These are phyloP conservation scores for Mucor plumbeus DNA, from an alignment of 371 early-diverging fungal genomes.

Conservation along the genomic window DNA sequence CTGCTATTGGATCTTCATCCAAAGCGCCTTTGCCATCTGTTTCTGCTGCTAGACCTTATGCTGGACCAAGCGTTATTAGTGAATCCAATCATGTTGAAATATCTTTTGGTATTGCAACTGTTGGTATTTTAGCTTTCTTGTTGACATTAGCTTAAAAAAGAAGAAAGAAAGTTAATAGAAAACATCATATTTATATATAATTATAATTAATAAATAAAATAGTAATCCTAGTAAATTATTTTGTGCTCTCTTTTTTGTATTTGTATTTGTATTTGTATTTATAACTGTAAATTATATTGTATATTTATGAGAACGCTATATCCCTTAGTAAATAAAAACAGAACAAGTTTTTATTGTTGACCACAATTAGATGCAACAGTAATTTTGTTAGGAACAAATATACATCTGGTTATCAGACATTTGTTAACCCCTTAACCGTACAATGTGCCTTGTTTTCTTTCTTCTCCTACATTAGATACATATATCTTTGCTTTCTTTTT, in stretches of 20 bases:
- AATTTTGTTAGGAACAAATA: background rate
- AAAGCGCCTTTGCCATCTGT: constrained; percentile 14
- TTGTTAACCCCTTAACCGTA: background rate
- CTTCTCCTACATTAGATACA: constrained; percentile 1
- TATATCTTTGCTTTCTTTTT: background rate
- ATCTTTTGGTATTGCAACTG: constrained; percentile 14
- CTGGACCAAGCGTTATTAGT: constrained; percentile 29
- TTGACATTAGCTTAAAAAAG: constrained; percentile 17
- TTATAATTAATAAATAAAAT: background rate
- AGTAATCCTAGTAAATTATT: background rate
- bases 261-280: too few relatives aligned
- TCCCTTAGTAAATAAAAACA: background rate
- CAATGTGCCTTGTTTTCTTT: constrained; percentile 1
- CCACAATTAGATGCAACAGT: constrained; percentile 2
- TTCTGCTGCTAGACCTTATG: constrained; percentile 29
- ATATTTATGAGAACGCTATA: too few relatives aligned
- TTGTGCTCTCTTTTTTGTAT: background rate
- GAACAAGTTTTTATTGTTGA: constrained; percentile 10
- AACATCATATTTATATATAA: background rate
- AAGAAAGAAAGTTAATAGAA: constrained; percentile 1
- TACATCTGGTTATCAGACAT: background rate
- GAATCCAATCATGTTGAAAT: constrained; percentile 21
- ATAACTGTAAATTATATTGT: too few relatives aligned
- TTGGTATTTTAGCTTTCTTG: constrained; percentile 20
- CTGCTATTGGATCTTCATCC: constrained; percentile 12